These are phyloP conservation scores for Chrysosporium queenslandicum DNA, from an alignment of 2,329 filamentous ascomycete species.

Conservation along the genomic window DNA sequence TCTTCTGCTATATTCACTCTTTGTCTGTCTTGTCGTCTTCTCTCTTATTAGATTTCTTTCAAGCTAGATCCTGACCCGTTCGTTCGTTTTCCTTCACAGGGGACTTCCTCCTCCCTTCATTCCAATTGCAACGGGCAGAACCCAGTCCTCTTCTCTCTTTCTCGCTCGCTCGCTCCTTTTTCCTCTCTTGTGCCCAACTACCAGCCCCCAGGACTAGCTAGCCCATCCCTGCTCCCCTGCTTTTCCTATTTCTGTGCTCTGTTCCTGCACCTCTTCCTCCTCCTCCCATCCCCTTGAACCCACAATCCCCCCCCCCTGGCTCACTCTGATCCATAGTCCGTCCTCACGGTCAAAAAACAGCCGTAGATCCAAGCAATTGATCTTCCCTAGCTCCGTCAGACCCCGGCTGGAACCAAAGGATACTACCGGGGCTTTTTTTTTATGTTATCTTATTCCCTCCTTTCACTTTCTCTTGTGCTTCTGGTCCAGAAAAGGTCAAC, in stretches of 20 bases:
- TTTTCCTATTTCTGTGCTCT: not conserved
- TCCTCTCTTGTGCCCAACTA: not conserved
- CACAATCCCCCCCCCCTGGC: too few relatives aligned
- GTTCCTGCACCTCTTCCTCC: not conserved
- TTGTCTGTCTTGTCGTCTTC: too few relatives aligned
- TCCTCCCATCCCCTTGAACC: not conserved
- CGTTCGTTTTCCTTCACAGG: not conserved
- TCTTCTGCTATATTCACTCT: too few relatives aligned
- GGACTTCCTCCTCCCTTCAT: not conserved
- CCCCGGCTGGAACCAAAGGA: conserved; percentile 5
- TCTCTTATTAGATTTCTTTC: too few relatives aligned
- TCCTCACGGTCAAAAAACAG: not conserved
- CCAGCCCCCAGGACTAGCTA: not conserved
- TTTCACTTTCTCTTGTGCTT: not conserved
- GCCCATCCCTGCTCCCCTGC: not conserved
- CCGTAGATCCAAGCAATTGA: conserved; percentile 9
- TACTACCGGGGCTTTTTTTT: not conserved
- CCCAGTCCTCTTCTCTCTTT: not conserved
- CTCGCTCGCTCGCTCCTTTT: not conserved
- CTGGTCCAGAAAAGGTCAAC: not conserved
- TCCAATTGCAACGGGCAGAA: not conserved
- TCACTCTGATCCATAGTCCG: not conserved
- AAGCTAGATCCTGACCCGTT: too few relatives aligned
- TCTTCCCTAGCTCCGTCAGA: conserved; percentile 9
- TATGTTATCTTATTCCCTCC: not conserved